Conservation (phyloP, 495 filamentous ascomycete genomes). For the Penicilliopsis zonata region DNA sequence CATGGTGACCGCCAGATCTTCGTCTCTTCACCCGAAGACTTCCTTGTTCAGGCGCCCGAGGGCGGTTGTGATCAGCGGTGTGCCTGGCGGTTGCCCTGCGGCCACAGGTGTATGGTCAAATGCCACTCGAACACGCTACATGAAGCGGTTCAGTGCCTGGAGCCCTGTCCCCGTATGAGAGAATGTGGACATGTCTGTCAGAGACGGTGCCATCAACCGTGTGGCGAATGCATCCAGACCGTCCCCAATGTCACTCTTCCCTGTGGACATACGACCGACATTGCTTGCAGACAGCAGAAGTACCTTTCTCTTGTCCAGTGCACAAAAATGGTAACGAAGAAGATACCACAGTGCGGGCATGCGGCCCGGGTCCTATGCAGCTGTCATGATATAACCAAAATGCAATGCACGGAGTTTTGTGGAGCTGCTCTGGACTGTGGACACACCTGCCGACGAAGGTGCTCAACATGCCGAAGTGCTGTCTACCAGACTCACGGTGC, state of each 20-base stretch:
- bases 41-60: slow-evolving; percentile 44
- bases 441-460: slow-evolving; percentile 30
- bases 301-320: slow-evolving; percentile 11
- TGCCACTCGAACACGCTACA: slow-evolving; percentile 56
- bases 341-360: slow-evolving; percentile 42
- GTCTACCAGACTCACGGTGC: slow-evolving; percentile 29
- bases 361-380: slow-evolving; percentile 5
- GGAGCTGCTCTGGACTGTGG: slow-evolving; percentile 7
- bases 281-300: slow-evolving; percentile 31
- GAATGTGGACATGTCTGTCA: slow-evolving; percentile 48
- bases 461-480: too few species aligned
- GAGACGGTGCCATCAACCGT: slow-evolving; percentile 39
- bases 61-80: slow-evolving; percentile 50
- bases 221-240: slow-evolving; percentile 22
- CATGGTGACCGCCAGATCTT: slow-evolving; percentile 43
- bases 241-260: slow-evolving; percentile 30
- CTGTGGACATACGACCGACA: slow-evolving; percentile 40
- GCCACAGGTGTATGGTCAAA: slow-evolving; percentile 46
- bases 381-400: slow-evolving; percentile 1
- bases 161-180: slow-evolving; percentile 35
- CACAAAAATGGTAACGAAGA: slow-evolving; percentile 15
- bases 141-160: slow-evolving; percentile 41
- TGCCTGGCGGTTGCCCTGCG: slow-evolving; percentile 43
- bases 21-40: slow-evolving; percentile 48
- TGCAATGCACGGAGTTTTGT: slow-evolving; percentile 7